A percentile compares a stretch with the other conserved stretches of the same genome.
phyloP scores from a whole-genome alignment of 2,329 filamentous ascomycete species.

The Diplodia scrobiculata region DNA sequence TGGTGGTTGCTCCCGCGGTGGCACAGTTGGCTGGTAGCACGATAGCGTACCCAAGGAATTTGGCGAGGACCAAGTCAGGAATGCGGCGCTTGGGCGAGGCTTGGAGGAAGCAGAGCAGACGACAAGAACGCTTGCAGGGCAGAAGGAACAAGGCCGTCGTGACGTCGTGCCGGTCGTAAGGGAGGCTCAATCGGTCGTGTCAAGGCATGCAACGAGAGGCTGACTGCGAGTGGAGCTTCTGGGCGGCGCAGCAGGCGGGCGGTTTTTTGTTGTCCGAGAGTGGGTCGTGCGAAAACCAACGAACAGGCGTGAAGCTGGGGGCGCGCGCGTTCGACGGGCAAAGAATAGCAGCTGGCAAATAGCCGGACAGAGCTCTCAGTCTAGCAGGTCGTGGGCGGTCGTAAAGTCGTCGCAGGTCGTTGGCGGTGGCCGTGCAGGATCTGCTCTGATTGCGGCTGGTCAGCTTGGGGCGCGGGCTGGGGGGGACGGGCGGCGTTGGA shows the following conservation, averaged over 20 bases:
- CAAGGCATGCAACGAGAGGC: slow-evolving; percentile 29
- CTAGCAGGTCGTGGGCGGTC: slow-evolving; percentile 28
- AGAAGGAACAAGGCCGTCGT: slow-evolving; percentile 46
- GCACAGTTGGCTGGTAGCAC: slow-evolving; percentile 35
- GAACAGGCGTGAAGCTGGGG: slow-evolving; percentile 27
- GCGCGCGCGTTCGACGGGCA: slow-evolving; percentile 19
- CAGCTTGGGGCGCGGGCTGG: slow-evolving; percentile 13
- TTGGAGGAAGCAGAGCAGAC: slow-evolving; percentile 29
- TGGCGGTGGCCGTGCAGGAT: slow-evolving; percentile 27
- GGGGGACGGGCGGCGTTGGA: slow-evolving; percentile 10
- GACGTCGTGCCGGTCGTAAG: slow-evolving; percentile 47
- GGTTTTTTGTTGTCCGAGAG: slow-evolving; percentile 26
- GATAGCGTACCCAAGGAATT: slow-evolving; percentile 33
- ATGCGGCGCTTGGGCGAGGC: slow-evolving; percentile 30
- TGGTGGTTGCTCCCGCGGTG: slow-evolving; percentile 32
- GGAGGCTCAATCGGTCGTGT: slow-evolving; percentile 39
- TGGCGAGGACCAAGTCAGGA: slow-evolving; percentile 32
- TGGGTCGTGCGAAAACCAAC: slow-evolving; percentile 21
- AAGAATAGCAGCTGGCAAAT: slow-evolving; percentile 28
- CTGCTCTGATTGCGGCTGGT: slow-evolving; percentile 7
- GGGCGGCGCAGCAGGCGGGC: slow-evolving; percentile 25
- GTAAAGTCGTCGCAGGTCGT: slow-evolving; percentile 29
- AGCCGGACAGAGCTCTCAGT: slow-evolving; percentile 24
- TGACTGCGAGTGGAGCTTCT: slow-evolving; percentile 26
- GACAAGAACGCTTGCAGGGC: slow-evolving; percentile 46